These are phyloP conservation scores for Sporothrix globosa DNA, from an alignment of 2,329 filamentous ascomycete species.

Conservation along the genomic window DNA sequence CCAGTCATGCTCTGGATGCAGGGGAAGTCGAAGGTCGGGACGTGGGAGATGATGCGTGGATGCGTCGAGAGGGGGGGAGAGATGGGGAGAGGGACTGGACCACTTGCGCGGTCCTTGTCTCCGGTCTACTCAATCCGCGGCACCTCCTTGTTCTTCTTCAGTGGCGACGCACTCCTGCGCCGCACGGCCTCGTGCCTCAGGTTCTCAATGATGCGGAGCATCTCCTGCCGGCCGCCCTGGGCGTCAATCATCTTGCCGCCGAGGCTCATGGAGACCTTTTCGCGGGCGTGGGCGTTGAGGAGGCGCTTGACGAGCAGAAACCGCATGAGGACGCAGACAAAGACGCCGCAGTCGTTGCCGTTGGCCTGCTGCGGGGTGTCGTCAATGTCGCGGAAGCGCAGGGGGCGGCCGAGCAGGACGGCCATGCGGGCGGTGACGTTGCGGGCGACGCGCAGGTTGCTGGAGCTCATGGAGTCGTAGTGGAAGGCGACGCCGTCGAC, in stretches of 20 bases:
- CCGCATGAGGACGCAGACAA: conserved; percentile 93
- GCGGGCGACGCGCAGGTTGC: conserved; percentile 75
- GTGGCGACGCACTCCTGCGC: conserved; percentile 55
- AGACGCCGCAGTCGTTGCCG: conserved; percentile 90
- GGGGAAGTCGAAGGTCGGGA: too few relatives aligned
- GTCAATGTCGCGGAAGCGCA: conserved; percentile 78
- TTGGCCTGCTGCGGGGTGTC: conserved; percentile 93
- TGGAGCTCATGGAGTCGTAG: conserved; percentile 82
- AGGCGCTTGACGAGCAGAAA: conserved; percentile 86
- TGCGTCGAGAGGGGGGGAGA: background rate
- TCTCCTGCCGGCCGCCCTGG: conserved; percentile 79
- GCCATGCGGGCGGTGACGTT: conserved; percentile 70
- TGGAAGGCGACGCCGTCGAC: conserved; percentile 93
- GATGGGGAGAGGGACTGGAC: too few relatives aligned
- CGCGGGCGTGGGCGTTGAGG: conserved; percentile 73
- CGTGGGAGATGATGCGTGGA: too few relatives aligned
- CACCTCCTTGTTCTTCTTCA: conserved; percentile 44
- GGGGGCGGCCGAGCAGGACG: conserved; percentile 64
- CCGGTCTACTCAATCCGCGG: conserved; percentile 54
- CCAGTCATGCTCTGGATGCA: background rate
- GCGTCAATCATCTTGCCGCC: conserved; percentile 82
- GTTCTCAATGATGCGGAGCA: conserved; percentile 84
- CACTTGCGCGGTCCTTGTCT: background rate
- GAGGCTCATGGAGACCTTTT: conserved; percentile 95
- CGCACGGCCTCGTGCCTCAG: conserved; percentile 86